These are phyloP conservation scores for Crithidia brevicula DNA, from an alignment of 208 protist genomes.

Conservation along the genomic window DNA sequence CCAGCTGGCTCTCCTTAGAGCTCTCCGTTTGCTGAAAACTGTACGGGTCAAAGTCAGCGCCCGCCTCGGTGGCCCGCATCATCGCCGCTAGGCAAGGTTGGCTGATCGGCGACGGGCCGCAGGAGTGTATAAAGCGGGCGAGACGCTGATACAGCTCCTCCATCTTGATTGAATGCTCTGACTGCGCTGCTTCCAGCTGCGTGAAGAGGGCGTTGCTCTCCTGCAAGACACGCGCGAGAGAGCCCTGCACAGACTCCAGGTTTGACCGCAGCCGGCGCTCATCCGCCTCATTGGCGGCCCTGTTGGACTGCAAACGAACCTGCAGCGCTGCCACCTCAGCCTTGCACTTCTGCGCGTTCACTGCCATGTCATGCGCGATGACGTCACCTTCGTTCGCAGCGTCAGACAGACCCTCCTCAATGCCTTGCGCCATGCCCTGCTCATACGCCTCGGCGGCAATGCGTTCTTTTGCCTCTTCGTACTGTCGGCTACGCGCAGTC, in stretches of 20 bases:
- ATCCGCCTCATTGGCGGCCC: slow-evolving; percentile 46
- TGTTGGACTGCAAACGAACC: slow-evolving; percentile 46
- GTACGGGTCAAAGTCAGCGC: slow-evolving; percentile 27
- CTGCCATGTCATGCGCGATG: slow-evolving; percentile 50
- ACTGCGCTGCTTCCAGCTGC: slow-evolving; percentile 28
- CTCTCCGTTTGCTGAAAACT: slow-evolving; percentile 29
- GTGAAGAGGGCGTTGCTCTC: slow-evolving; percentile 25
- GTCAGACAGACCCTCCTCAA: slow-evolving; percentile 59
- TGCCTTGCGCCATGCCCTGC: slow-evolving; percentile 58
- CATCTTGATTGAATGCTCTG: slow-evolving; percentile 23
- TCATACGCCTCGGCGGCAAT: slow-evolving; percentile 57
- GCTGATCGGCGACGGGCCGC: slow-evolving; percentile 27
- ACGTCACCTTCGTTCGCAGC: slow-evolving; percentile 51
- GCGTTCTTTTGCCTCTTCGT: slow-evolving; percentile 54
- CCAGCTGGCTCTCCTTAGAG: slow-evolving; percentile 19
- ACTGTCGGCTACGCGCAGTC: slow-evolving; percentile 48
- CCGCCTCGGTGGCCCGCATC: slow-evolving; percentile 32
- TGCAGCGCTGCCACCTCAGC: slow-evolving; percentile 61
- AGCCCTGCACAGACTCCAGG: slow-evolving; percentile 38
- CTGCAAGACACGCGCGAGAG: slow-evolving; percentile 20
- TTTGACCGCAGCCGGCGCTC: slow-evolving; percentile 42
- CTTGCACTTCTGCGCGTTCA: slow-evolving; percentile 48
- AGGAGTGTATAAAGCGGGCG: slow-evolving; percentile 21
- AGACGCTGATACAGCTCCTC: slow-evolving; percentile 31
- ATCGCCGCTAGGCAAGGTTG: slow-evolving; percentile 31